phyloP scores from a whole-genome alignment of 257 asterid genomes.

The Solanum ossicruentum region DNA sequence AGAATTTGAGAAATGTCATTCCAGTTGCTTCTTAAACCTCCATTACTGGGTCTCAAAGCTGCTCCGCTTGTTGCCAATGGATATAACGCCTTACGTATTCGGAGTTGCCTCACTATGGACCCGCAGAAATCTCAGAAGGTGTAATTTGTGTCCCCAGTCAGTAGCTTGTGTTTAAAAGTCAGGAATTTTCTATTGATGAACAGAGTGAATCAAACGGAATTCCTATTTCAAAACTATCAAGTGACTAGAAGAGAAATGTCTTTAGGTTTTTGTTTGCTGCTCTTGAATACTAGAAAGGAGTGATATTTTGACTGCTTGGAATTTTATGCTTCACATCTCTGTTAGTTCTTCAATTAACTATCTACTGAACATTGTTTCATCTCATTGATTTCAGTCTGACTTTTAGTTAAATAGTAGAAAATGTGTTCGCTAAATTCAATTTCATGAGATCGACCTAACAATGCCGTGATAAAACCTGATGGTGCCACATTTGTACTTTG shows the following conservation, averaged over 20 bases:
- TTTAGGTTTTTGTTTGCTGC: background rate
- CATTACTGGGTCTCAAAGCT: background rate
- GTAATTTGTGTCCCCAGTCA: background rate
- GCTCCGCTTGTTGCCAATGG: background rate
- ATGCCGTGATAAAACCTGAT: background rate
- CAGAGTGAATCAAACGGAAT: background rate
- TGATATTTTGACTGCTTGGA: background rate
- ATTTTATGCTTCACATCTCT: background rate
- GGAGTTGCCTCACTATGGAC: background rate
- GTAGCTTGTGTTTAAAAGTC: background rate
- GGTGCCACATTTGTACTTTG: slow-evolving; percentile 3
- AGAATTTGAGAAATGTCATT: background rate
- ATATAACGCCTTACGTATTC: background rate
- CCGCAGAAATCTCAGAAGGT: slow-evolving; percentile 12
- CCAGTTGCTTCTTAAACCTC: slow-evolving; percentile 3
- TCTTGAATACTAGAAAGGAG: background rate
- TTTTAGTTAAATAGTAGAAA: background rate
- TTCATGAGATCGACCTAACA: background rate
- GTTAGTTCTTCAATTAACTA: background rate
- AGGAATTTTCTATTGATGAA: background rate
- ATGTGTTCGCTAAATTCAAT: background rate
- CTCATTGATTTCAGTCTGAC: background rate
- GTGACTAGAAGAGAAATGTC: background rate
- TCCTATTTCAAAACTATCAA: background rate
- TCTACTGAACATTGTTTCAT: background rate